phyloP scores from a whole-genome alignment of 129 eudicot genomes.

The Sambucus nigra region DNA sequence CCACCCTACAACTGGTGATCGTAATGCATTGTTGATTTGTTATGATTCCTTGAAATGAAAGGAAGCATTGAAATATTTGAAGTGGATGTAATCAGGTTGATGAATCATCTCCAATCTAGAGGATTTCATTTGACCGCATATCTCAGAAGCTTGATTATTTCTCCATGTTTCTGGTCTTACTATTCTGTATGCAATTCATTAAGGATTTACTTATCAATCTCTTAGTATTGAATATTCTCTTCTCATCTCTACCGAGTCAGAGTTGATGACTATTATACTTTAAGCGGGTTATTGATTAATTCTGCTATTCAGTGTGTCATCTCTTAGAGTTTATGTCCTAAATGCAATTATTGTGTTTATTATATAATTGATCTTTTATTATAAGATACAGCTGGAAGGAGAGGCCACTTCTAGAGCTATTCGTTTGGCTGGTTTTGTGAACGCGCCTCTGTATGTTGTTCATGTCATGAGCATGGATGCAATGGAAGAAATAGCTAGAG shows the following conservation, averaged over 20 bases:
- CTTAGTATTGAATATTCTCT: not conserved
- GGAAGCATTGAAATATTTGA: not conserved
- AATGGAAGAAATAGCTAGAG: slow-evolving; percentile 94
- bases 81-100: not conserved
- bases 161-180: too few relatives aligned
- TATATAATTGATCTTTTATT: slow-evolving; percentile 4
- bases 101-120: not conserved
- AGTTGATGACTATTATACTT: not conserved
- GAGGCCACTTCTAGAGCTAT: slow-evolving; percentile 97
- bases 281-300: not conserved
- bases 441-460: slow-evolving; percentile 91
- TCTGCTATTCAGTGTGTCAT: not conserved
- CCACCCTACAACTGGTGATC: too few relatives aligned
- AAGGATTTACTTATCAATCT: not conserved
- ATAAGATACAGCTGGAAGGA: slow-evolving; percentile 64
- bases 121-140: not conserved
- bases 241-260: not conserved
- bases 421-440: slow-evolving; percentile 89
- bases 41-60: not conserved
- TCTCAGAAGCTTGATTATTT: too few relatives aligned
- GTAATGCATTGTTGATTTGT: not conserved
- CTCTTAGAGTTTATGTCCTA: not conserved
- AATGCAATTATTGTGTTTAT: not conserved
- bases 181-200: too few relatives aligned
- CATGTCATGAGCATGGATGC: slow-evolving; percentile 99